A percentile compares a stretch with the other conserved stretches of the same genome.
phyloP scores from a whole-genome alignment of 2,329 filamentous ascomycete genomes.

The Trichoderma sp. region DNA sequence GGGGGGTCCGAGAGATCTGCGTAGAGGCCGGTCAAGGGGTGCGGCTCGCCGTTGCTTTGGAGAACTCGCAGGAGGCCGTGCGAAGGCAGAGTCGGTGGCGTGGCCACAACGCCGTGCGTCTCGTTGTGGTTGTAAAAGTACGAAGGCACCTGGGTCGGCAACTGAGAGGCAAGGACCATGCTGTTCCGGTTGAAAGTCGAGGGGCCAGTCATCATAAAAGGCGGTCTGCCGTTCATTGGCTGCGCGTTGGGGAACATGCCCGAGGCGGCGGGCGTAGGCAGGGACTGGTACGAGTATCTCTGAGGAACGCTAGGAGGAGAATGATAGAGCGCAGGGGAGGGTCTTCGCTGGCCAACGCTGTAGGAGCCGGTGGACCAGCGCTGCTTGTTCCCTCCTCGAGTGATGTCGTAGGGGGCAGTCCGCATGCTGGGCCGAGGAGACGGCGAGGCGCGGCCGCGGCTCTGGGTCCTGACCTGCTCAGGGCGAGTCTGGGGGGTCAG shows the following conservation, averaged over 20 bases:
- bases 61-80: slow-evolving; percentile 72
- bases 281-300: slow-evolving; percentile 48
- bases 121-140: slow-evolving; percentile 49
- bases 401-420: slow-evolving; percentile 67
- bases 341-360: slow-evolving; percentile 50
- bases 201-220: slow-evolving; percentile 53
- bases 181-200: slow-evolving; percentile 52
- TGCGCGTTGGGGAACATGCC: slow-evolving; percentile 45
- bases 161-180: slow-evolving; percentile 52
- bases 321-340: slow-evolving; percentile 60
- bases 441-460: slow-evolving; percentile 67
- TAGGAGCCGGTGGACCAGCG: slow-evolving; percentile 74
- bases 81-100: slow-evolving; percentile 60
- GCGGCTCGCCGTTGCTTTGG: slow-evolving; percentile 70
- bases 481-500: slow-evolving; percentile 60
- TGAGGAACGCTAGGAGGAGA: slow-evolving; percentile 56
- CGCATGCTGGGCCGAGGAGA: slow-evolving; percentile 67
- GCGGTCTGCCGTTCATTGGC: slow-evolving; percentile 54
- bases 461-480: slow-evolving; percentile 61
- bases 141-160: slow-evolving; percentile 49
- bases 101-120: slow-evolving; percentile 47
- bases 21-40: slow-evolving; percentile 66
- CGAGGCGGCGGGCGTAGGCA: slow-evolving; percentile 24
- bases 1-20: slow-evolving; percentile 72
- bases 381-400: slow-evolving; percentile 62